These are phyloP conservation scores for Ilex paraguariensis DNA, from an alignment of 305 asterid species.

Conservation along the genomic window DNA sequence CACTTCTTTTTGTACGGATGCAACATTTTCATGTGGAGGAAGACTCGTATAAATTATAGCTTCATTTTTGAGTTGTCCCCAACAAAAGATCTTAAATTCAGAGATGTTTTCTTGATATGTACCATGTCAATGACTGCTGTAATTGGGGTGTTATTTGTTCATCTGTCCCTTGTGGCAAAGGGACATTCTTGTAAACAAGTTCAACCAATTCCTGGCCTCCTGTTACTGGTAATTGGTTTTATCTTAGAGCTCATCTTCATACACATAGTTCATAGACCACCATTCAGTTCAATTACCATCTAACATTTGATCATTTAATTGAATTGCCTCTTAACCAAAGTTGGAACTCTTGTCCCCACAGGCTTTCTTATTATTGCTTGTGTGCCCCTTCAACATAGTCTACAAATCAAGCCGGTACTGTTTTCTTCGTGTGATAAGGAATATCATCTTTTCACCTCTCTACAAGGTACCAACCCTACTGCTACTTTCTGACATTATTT, in stretches of 20 bases:
- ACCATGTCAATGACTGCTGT: conserved; percentile 64
- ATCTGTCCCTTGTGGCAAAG: conserved; percentile 62
- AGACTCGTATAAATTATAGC: conserved; percentile 64
- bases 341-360: no score
- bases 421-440: conserved; percentile 59
- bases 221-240: conserved; percentile 51
- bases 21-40: conserved; percentile 90
- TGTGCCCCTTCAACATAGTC: conserved; percentile 74
- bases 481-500: no score
- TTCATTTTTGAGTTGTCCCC: conserved; percentile 76
- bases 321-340: no score
- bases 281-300: no score
- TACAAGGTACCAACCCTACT: background rate
- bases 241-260: no score
- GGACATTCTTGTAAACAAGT: conserved; percentile 54
- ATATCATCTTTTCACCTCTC: conserved; percentile 30
- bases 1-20: conserved; percentile 83
- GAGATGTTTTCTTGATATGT: conserved; percentile 79
- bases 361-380: conserved; percentile 36
- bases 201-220: conserved; percentile 69
- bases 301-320: no score
- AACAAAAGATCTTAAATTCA: conserved; percentile 61
- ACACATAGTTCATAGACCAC: no score
- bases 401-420: conserved; percentile 80
- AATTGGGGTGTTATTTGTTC: conserved; percentile 64